Evolutionary conservation across 2,329 filamentous ascomycete species (phyloP), one percentile per base, ranked within the genome.

Genomic region (Fusarium concolor): DNA sequence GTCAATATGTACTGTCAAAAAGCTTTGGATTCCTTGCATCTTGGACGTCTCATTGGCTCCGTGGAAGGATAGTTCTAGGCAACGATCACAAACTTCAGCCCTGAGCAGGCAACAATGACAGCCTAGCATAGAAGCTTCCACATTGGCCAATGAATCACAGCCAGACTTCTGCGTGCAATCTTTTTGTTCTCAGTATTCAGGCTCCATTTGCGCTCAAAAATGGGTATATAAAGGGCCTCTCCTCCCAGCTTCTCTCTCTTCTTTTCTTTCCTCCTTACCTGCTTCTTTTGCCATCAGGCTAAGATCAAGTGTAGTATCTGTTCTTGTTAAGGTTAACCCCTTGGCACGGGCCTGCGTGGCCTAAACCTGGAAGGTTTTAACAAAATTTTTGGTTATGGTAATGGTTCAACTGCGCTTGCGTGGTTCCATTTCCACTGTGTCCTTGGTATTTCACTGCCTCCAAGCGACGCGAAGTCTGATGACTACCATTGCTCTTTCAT

Each of bases 291-390:
- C 71, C 70, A 52, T 56, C 33, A 39, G 64, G 68, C 73, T 74
- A 44, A 31, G 64, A 72, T 73, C 58, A 60, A 71, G 45, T 73
- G 73, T 74, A 75, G 73, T 71, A 74, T 69, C 68, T 73, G 72
- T 74, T 75, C 70, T 71, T 74, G 68, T 68, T 54, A 46, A 64
- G 72, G 67, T 67, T 69, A 67, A 74, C 33, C 37, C 67, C 72
- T 71, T 52, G 35, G 57, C 54, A 73, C 28, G 26, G 49, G 65
- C 35, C 41, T 6, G 5, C 6, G 7, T 26, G 39, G 52, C 56
- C 44, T 43, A 33, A 15, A 5, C 24, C 8, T 26, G n/a, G n/a
- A n/a, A 28, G 8, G 24, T 28, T 39, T 64, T 45, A 53, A 50
- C 39, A 46, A 24, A 62, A 63, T 70, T 73, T 74, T 74, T 75